Conservation (phyloP, 2,329 filamentous ascomycete species). For the Trichoderma breve region DNA sequence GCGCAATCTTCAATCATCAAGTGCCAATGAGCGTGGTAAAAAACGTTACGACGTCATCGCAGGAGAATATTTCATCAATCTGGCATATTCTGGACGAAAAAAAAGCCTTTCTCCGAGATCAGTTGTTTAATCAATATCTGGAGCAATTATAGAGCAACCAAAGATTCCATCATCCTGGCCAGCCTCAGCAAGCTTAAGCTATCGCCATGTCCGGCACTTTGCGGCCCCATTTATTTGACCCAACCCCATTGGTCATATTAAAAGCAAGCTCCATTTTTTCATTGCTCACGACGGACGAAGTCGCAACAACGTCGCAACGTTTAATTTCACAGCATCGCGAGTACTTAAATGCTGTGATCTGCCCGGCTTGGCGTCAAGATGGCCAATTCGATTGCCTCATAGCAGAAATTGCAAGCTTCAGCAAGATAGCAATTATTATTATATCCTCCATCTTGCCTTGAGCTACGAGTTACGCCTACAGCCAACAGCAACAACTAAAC, state of each 20-base stretch:
- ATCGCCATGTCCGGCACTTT: background rate
- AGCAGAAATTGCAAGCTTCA: background rate
- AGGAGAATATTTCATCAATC: background rate
- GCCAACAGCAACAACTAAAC: too few relatives aligned
- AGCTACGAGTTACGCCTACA: background rate
- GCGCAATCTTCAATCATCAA: background rate
- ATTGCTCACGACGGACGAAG: background rate
- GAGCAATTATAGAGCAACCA: background rate
- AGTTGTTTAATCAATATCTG: background rate
- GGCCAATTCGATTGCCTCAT: background rate
- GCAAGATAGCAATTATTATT: background rate
- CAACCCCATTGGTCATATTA: conserved; percentile 31
- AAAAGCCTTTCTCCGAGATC: background rate
- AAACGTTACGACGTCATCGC: background rate
- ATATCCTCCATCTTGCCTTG: background rate
- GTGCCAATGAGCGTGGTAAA: background rate
- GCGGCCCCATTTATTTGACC: background rate
- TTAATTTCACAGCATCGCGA: too few relatives aligned
- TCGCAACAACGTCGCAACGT: background rate
- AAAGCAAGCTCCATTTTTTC: conserved; percentile 31
- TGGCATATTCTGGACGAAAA: background rate
- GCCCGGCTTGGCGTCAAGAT: background rate
- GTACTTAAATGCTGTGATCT: background rate
- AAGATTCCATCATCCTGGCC: background rate
- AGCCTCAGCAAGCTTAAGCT: background rate